A percentile compares a stretch with the other conserved stretches of the same genome.
phyloP scores from a whole-genome alignment of 1,284 basidiomycete genomes.

The Naganishia cerealis region DNA sequence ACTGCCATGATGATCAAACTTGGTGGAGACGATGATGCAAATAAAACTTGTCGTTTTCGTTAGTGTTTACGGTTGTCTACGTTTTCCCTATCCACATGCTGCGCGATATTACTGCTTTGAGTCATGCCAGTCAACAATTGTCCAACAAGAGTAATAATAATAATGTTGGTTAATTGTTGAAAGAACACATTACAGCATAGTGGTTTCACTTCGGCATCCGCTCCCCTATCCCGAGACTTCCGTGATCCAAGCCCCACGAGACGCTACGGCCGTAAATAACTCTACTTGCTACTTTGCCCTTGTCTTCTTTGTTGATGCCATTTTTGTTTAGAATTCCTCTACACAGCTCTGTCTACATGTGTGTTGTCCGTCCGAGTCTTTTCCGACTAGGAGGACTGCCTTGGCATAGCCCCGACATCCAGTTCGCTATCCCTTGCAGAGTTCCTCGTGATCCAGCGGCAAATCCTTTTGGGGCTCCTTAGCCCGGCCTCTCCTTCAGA shows the following conservation, averaged over 20 bases:
- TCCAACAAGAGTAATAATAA: neutral
- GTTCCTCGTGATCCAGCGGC: too few relatives aligned
- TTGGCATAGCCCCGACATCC: neutral
- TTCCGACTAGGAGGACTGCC: neutral
- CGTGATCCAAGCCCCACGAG: neutral
- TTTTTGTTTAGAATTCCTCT: too few relatives aligned
- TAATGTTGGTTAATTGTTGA: neutral
- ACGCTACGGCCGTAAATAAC: neutral
- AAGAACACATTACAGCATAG: neutral
- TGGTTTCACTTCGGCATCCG: neutral
- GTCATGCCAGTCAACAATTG: neutral
- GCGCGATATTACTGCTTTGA: neutral
- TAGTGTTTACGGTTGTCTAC: too few relatives aligned
- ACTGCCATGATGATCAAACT: neutral
- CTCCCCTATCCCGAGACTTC: constrained; percentile 1
- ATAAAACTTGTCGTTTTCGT: too few relatives aligned
- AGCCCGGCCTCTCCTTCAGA: neutral
- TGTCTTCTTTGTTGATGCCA: too few relatives aligned
- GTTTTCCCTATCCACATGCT: too few relatives aligned
- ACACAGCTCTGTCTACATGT: neutral
- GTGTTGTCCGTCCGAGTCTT: neutral
- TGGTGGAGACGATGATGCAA: neutral
- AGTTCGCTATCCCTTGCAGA: too few relatives aligned
- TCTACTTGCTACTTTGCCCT: neutral
- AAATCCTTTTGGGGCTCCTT: neutral